Evolutionary conservation across 371 early-diverging fungal genomes (phyloP), one percentile per base, ranked within the genome.

Genomic region (Circinella umbellata): DNA sequence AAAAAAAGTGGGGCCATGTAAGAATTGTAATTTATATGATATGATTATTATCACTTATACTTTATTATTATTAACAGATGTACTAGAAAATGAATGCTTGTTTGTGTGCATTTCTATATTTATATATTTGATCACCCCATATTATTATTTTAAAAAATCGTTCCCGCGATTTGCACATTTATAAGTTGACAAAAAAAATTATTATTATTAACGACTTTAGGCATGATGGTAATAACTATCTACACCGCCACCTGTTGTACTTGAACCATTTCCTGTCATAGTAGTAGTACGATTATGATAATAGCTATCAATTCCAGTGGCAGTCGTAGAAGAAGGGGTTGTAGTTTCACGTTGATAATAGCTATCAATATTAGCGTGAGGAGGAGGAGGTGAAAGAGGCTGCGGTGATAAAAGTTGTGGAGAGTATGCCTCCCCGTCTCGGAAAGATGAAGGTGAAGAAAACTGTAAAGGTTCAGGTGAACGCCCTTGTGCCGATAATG

Each of bases 1-100:
- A 59, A 59, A 59, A 59, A 59, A 36, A 14, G 60, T 59, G 60
- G 60, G 60, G 36, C 37, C 27, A 59, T 15, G 10, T 36, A 11
- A 34, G 7, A 11, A 37, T 37, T 13, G 4, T 37, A 59, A 20
- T 20, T 27, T 20, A 20, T 11, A 59, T n/a, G 34, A 7, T 17
- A n/a, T 51, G 14, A 15, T 13, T 51, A 15, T 13, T n/a, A 15
- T 20, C 6, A n/a, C 27, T 36, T 18, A 7, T 27, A 42, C 3
- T 0, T 20, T 20, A 54, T n/a, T 27, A 54, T 54, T n/a, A 54
- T 54, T 54, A 15, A 27, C 27, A 27, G 27, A 27, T 27, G 27
- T 27, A 27, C 27, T 27, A 27, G 27, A 27, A 27, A 27, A 27
- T 27, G 27, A 2, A 27, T 27, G 27, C 2, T 27, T 27, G 27